Conservation (phyloP, 129 eudicot species). For the Calendula officinalis region DNA sequence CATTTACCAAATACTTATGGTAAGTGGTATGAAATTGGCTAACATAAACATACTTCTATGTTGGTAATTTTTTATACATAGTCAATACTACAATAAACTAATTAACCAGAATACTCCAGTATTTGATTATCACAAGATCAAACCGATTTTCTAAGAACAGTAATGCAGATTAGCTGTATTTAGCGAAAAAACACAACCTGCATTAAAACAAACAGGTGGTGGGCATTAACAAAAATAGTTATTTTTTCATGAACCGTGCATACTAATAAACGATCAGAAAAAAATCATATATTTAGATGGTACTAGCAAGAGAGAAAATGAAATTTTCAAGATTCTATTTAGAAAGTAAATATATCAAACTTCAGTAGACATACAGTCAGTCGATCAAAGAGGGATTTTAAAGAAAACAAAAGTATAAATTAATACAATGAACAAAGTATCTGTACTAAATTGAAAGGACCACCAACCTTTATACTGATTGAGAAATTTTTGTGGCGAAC, state of each 20-base stretch:
- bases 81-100: too few relatives aligned
- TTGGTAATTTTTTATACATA: too few relatives aligned
- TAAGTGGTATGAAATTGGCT: neutral
- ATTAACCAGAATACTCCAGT: too few relatives aligned
- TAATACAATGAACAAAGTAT: neutral
- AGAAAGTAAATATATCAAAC: slow-evolving; percentile 1
- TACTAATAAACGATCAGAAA: slow-evolving; percentile 8
- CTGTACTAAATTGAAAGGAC: neutral
- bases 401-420: neutral
- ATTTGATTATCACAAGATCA: neutral
- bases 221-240: slow-evolving; percentile 16
- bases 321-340: slow-evolving; percentile 4
- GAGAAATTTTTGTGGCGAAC: slow-evolving; percentile 51
- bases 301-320: neutral
- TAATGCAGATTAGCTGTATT: neutral
- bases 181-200: neutral
- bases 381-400: slow-evolving; percentile 1
- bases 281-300: neutral
- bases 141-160: too few relatives aligned
- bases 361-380: slow-evolving; percentile 11
- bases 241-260: neutral
- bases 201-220: slow-evolving; percentile 39
- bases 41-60: too few relatives aligned
- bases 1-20: neutral
- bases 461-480: slow-evolving; percentile 37